Evolutionary conservation across 2,329 filamentous ascomycete genomes (phyloP).

Genomic region (Alternaria ethzedia): DNA sequence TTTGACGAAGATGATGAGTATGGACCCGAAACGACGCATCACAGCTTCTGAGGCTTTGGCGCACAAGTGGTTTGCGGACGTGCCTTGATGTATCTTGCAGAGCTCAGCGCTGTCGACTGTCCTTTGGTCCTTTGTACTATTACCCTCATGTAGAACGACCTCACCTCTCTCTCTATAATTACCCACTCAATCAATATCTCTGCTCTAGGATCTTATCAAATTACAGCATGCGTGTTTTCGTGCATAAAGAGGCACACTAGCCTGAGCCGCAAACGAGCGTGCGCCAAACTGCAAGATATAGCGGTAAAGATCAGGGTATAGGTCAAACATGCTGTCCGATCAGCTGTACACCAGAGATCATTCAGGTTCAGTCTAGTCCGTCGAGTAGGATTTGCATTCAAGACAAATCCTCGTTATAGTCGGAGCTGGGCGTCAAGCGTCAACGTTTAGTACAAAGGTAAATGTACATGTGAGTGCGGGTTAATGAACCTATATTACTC

Average conservation of each 20-base stretch:
- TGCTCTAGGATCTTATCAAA: neutral
- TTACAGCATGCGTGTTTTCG: conserved; percentile 9
- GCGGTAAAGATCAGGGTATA: neutral
- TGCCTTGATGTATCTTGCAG: neutral
- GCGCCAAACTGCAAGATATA: conserved; percentile 11
- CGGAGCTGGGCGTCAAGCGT: neutral
- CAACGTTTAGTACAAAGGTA: neutral
- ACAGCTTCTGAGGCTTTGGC: neutral
- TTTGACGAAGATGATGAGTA: neutral
- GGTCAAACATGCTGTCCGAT: conserved; percentile 4
- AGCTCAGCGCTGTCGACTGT: neutral
- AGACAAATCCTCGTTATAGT: neutral
- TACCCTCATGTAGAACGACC: neutral
- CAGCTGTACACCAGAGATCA: neutral
- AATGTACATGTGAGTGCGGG: neutral
- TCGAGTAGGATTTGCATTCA: neutral
- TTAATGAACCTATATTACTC: neutral
- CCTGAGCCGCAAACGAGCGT: neutral
- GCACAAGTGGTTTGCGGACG: neutral
- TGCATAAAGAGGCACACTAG: conserved; percentile 6
- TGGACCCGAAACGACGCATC: neutral
- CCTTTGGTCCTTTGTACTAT: neutral
- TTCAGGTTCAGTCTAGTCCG: neutral
- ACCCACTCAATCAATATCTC: neutral
- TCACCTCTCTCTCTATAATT: neutral